Base-by-base conservation (phyloP, 495 filamentous ascomycete species). In the Melanomma pulvis-pyrius region DNA sequence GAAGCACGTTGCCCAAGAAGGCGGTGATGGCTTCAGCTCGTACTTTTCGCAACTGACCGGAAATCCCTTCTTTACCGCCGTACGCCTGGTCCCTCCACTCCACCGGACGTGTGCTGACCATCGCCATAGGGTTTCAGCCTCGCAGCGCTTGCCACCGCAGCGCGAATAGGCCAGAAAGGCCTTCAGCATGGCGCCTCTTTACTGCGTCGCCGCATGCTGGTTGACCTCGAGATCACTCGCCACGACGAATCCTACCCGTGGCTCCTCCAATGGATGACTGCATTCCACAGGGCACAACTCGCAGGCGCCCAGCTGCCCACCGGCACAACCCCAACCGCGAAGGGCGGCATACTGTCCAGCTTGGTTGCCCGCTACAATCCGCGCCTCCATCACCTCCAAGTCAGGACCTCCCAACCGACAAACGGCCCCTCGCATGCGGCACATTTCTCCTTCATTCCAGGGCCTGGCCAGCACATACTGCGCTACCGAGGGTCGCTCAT, bases 161-260 rank as follows among this genome's bases (percentile, higher is more conserved):
- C 90, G 54, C 89, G 90, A 0, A 82, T 92, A 59, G 88, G 87
- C 19, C 92, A 93, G 49, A 86, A 86, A 70, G 88, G 87, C 24
- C 64, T 88, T 61, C 87, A 90, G 58, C 81, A 86, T 74, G 86
- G 86, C 53, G 87, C 87, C 25, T 80, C 80, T 41, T 83, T 96
- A 59, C 76, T 96, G 57, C 89, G 90, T 44, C 86, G 89, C 49
- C 90, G 93, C 54, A 87, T 98, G 80, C 88, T 98, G 9, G 91
- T 98, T 57, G 90, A 97, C 72, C 84, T 98, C 68, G 96, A 98
- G 75, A 97, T 98, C 74, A 92, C 87, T 72, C 90, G 90, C 72
- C 90, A 91, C 71, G 94, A 98, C 75, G 88, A 92, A 53, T 91
- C 93, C 13, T 98, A 98, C 76, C 87, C 85, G 59, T 98, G 94